Conservation (phyloP, 257 asterid species). For the Solanum sejunctum region DNA sequence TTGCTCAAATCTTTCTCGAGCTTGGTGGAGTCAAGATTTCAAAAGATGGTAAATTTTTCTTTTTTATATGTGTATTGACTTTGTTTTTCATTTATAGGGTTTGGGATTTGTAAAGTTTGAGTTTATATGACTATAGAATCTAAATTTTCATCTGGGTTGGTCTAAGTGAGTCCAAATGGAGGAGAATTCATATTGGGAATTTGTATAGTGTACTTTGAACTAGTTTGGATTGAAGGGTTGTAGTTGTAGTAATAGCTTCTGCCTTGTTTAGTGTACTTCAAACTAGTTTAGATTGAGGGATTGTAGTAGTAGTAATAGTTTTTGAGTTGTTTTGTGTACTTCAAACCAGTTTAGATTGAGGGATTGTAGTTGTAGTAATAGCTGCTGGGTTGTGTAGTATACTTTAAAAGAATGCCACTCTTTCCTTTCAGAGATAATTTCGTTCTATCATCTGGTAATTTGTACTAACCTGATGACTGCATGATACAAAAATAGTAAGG, state of each 20-base stretch:
- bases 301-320: background rate
- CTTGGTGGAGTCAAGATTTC: constrained; percentile 43
- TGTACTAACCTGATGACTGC: background rate
- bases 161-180: background rate
- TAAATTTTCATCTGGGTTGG: background rate
- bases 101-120: background rate
- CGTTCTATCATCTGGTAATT: background rate
- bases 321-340: background rate
- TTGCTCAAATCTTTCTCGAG: constrained; percentile 8
- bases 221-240: background rate
- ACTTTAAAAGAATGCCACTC: too few relatives aligned
- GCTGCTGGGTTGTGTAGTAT: too few relatives aligned
- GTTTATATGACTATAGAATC: background rate
- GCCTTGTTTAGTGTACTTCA: background rate
- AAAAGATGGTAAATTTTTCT: background rate
- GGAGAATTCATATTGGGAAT: background rate
- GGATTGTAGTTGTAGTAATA: too few relatives aligned
- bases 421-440: background rate
- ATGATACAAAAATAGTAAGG: constrained; percentile 62
- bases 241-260: background rate
- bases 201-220: background rate
- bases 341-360: too few relatives aligned
- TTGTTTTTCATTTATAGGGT: background rate
- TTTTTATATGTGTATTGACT: background rate
- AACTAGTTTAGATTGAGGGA: background rate